Evolutionary conservation across 176 grass and related monocot species (phyloP), one percentile per base, ranked within the genome.

Genomic region (Coix lacrymajobi): DNA sequence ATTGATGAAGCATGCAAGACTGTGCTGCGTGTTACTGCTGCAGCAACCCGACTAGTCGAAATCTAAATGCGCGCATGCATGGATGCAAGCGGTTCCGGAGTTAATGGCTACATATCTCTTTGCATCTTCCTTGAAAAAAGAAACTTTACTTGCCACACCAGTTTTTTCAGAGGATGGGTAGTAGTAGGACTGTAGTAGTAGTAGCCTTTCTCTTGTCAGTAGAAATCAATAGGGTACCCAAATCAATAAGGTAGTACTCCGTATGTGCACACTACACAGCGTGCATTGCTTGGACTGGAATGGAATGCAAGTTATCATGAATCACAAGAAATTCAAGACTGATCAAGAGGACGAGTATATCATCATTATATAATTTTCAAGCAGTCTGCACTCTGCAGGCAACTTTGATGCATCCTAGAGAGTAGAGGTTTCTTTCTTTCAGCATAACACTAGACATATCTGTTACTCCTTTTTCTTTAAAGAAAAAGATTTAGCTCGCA

Each of bases 21-120:
- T 70, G 48, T 75, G 62, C 78, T 74, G 74, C 60, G 67, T 79
- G 61, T 70, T 89, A 76, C 82, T 85, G 70, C 77, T 69, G 75
- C 75, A 79, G 84, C 79, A 69, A 83, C 84, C 79, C 61, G 79
- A 90, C 60, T 75, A 80, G 84, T 90, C 84, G 74, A 78, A 83
- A 86, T 86, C 31, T 79, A 79, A 79, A 90, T 81, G 62, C 82
- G 83, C 56, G 60, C 75, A 84, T 82, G 84, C 79, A 79, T 82
- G 79, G 66, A 78, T 66, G 66, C 30, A 77, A 86, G 45, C 39
- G 75, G 79, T 54, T 90, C 79, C 62, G 20, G 41, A 31, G 84
- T 84, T 89, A 80, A 83, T 89, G 82, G 87, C 61, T 28, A 61
- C 87, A 79, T 83, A 90, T 84, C 81, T 80, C 66, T 74, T 69